Base-by-base conservation (phyloP, 2,329 filamentous ascomycete species). In the Penicillium paneum region DNA sequence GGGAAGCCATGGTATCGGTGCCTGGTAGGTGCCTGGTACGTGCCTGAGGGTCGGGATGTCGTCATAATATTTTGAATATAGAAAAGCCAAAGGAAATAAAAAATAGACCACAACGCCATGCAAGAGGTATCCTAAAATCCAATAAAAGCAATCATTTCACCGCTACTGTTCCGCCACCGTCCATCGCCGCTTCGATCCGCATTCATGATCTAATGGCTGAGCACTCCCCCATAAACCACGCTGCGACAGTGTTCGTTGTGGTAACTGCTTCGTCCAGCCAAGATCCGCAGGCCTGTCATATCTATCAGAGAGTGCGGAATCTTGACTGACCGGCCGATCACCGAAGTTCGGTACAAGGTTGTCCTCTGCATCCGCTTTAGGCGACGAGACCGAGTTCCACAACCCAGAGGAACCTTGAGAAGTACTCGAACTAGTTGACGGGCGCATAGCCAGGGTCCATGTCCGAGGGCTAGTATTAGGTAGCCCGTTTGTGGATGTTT, bases 281-380 rank as follows among this genome's bases (percentile, higher is more conserved):
- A 41, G 47, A 39, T 57, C 55, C n/a, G 41, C 41, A 10, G 52
- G 6, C 2, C n/a, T 47, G 28, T 49, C 55, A 21, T 55, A 46
- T 5, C 12, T 32, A 34, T 24, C 42, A 31, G 38, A 15, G 11
- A 45, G 36, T 13, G 49, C 19, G 3, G 57, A 58, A 38, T 55
- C 60, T 10, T 57, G 62, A 36, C 54, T 60, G 28, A 59, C 48
- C n/a, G 66, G 57, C 31, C 57, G 61, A 40, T 66, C 66, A 8
- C 65, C 67, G 57, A 75, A 74, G 52, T 73, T 72, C 15, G 72
- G 73, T 12, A 74, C 63, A 17, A 71, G 64, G 36, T 72, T 67
- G 2, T 74, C 72, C 5, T 59, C 63, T 3, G 58, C 36, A 26
- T 67, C 56, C 3, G 57, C 45, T n/a, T 64, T 60, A 12, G 61